Conservation (phyloP, 495 filamentous ascomycete species). For the Daldinia caldariorum region DNA sequence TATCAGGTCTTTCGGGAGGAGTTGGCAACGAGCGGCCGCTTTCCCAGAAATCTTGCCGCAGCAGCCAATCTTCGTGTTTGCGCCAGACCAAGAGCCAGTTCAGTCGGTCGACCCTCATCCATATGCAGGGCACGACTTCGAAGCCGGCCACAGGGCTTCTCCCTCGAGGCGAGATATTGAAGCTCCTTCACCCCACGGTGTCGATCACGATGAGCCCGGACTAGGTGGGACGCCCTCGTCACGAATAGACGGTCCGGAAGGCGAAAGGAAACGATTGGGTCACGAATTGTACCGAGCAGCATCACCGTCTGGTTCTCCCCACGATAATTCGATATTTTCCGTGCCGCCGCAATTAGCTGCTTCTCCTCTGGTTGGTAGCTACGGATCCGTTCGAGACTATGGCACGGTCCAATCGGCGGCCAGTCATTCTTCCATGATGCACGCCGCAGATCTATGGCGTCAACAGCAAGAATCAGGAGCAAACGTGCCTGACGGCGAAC, state of each 20-base stretch:
- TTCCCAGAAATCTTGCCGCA: slow-evolving; percentile 87
- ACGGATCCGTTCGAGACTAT: slow-evolving; percentile 72
- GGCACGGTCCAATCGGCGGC: slow-evolving; percentile 73
- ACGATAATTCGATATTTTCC: slow-evolving; percentile 64
- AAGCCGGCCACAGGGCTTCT: slow-evolving; percentile 51
- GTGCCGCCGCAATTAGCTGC: slow-evolving; percentile 71
- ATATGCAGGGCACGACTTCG: slow-evolving; percentile 49
- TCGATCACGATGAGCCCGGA: slow-evolving; percentile 38
- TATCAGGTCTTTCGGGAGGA: slow-evolving; percentile 91
- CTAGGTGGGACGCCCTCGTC: slow-evolving; percentile 38
- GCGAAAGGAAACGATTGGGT: slow-evolving; percentile 56
- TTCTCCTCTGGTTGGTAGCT: slow-evolving; percentile 70
- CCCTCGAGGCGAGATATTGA: slow-evolving; percentile 55
- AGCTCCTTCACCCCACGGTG: slow-evolving; percentile 38
- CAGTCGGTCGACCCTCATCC: slow-evolving; percentile 34
- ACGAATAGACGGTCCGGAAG: slow-evolving; percentile 49
- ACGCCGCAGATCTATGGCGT: slow-evolving; percentile 75
- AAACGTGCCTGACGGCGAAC: slow-evolving; percentile 67
- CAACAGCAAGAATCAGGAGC: slow-evolving; percentile 69
- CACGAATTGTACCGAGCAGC: slow-evolving; percentile 47
- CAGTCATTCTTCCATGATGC: slow-evolving; percentile 72
- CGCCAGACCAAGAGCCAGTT: slow-evolving; percentile 57
- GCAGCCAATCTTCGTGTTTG: slow-evolving; percentile 73
- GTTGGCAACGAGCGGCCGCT: slow-evolving; percentile 90
- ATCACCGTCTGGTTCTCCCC: slow-evolving; percentile 44